Evolutionary conservation across 306 rosid species (phyloP).

Genomic region (Vachellia collinsii): DNA sequence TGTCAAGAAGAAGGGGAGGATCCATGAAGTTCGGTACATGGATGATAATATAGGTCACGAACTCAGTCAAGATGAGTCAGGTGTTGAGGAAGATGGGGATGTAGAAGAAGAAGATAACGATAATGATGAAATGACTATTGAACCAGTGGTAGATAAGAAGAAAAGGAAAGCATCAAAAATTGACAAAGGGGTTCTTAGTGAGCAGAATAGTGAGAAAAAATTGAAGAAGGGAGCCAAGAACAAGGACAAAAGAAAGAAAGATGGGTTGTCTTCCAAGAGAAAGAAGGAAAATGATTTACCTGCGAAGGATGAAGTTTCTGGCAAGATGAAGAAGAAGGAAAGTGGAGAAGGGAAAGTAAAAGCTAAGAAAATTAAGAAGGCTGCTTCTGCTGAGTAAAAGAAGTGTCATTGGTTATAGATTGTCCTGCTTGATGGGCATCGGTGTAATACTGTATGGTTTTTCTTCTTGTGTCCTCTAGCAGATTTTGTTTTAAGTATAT

Average conservation of each 20-base stretch:
- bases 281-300: too few species aligned
- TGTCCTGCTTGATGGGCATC: slow-evolving; percentile 33
- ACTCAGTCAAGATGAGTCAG: slow-evolving; percentile 33
- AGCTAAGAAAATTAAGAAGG: slow-evolving; percentile 48
- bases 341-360: slow-evolving; percentile 47
- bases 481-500: slow-evolving; percentile 44
- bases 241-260: slow-evolving; percentile 26
- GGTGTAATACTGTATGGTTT: slow-evolving; percentile 32
- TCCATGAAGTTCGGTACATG: slow-evolving; percentile 77
- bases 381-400: slow-evolving; percentile 24
- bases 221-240: slow-evolving; percentile 39
- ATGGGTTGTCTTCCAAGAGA: slow-evolving; percentile 1
- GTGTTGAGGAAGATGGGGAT: slow-evolving; percentile 32
- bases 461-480: slow-evolving; percentile 38
- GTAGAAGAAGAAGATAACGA: slow-evolving; percentile 14
- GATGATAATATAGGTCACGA: slow-evolving; percentile 49
- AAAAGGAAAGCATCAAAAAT: slow-evolving; percentile 48
- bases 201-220: slow-evolving; percentile 35
- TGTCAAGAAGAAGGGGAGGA: slow-evolving; percentile 68
- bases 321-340: slow-evolving; percentile 43
- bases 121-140: slow-evolving; percentile 34
- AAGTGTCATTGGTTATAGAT: slow-evolving; percentile 29
- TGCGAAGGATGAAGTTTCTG: slow-evolving; percentile 4
- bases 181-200: slow-evolving; percentile 28
- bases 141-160: slow-evolving; percentile 41